A percentile compares a stretch with the other conserved stretches of the same genome.
Conservation (phyloP, 768 basidiomycete genomes). For the Psilocybe tampanensis region DNA sequence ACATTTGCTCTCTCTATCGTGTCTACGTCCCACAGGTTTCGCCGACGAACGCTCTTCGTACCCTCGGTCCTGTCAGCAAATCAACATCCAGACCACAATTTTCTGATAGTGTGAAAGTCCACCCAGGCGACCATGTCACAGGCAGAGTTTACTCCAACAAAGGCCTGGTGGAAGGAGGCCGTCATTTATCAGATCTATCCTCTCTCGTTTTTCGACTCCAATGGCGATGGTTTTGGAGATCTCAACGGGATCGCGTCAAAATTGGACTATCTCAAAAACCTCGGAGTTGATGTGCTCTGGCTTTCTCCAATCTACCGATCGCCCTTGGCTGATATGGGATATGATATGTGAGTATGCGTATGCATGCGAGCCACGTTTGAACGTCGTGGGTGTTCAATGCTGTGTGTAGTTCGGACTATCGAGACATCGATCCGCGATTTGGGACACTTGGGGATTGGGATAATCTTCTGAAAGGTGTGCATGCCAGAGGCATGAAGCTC, state of each 20-base stretch:
- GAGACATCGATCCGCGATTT: constrained; percentile 52
- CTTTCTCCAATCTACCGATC: constrained; percentile 59
- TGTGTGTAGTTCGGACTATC: constrained; percentile 64
- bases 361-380: not conserved
- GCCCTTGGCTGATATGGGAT: constrained; percentile 59
- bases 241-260: constrained; percentile 65
- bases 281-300: constrained; percentile 74
- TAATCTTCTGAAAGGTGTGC: no score
- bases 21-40: no score
- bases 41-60: no score
- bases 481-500: not conserved
- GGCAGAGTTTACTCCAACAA: constrained; percentile 2
- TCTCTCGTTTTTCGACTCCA: constrained; percentile 71
- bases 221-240: constrained; percentile 71
- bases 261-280: constrained; percentile 67
- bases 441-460: no score
- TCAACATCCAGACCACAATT: no score
- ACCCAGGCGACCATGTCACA: no score
- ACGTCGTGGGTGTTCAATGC: not conserved
- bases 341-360: constrained; percentile 56
- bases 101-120: no score
- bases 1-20: no score
- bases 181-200: constrained; percentile 71
- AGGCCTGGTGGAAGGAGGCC: constrained; percentile 31
- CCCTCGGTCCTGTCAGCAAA: no score